phyloP scores from a whole-genome alignment of 2,329 filamentous ascomycete genomes.

The Neopestalotiopsis sp. region DNA sequence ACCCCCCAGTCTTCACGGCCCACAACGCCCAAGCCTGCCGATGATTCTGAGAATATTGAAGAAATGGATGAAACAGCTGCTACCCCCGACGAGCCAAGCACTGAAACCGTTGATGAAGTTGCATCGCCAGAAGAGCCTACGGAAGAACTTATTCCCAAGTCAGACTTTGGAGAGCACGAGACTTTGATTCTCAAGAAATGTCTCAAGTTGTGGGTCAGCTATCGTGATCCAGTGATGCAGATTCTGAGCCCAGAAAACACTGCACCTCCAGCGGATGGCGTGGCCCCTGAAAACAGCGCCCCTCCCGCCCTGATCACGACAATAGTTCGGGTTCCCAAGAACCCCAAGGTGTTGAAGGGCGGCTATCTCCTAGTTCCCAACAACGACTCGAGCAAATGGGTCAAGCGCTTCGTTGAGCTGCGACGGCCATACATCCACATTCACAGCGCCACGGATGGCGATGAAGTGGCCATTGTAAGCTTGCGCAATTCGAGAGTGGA shows the following conservation, averaged over 20 bases:
- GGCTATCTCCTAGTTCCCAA: slow-evolving; percentile 89
- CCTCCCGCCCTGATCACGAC: slow-evolving; percentile 74
- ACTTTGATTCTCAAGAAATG: slow-evolving; percentile 57
- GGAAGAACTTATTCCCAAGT: slow-evolving; percentile 25
- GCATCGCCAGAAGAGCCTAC: slow-evolving; percentile 1
- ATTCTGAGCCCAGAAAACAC: slow-evolving; percentile 67
- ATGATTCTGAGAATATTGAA: slow-evolving; percentile 11
- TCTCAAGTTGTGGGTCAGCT: slow-evolving; percentile 68
- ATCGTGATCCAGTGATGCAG: slow-evolving; percentile 59
- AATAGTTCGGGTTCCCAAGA: slow-evolving; percentile 80
- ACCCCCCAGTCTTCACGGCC: slow-evolving; percentile 58
- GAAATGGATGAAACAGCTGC: slow-evolving; percentile 30
- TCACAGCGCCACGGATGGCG: slow-evolving; percentile 82
- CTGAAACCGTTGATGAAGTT: slow-evolving; percentile 21
- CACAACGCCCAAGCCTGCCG: slow-evolving; percentile 29
- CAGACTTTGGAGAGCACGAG: slow-evolving; percentile 54
- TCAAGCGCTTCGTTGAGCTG: slow-evolving; percentile 91
- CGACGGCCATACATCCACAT: slow-evolving; percentile 91
- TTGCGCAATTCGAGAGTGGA: slow-evolving; percentile 90
- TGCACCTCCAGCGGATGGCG: slow-evolving; percentile 70
- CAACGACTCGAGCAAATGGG: slow-evolving; percentile 81
- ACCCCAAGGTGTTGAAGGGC: slow-evolving; percentile 79
- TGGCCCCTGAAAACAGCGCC: slow-evolving; percentile 49
- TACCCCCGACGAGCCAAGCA: slow-evolving; percentile 27
- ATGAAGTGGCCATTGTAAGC: slow-evolving; percentile 89